Base-by-base conservation (phyloP, 2,329 filamentous ascomycete species). In the Penicillium sp. region DNA sequence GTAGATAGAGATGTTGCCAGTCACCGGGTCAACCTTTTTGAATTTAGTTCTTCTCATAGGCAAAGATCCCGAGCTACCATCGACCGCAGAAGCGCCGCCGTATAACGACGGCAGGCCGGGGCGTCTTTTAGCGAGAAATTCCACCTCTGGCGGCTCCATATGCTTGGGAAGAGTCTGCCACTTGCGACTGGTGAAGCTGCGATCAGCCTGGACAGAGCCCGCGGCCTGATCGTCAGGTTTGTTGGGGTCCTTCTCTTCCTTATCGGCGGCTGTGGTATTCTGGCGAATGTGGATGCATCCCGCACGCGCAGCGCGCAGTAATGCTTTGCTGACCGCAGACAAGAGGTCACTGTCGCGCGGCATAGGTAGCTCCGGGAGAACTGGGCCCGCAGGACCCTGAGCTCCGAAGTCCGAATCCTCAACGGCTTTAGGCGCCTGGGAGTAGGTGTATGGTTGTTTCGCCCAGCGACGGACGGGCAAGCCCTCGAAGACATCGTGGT, bases 381-480 rank as follows among this genome's bases (percentile, higher is more conserved):
- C 62, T 58, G 23, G 59, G 60, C 42, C 59, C 26, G 48, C 55
- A 9, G 61, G 57, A 7, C 60, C 58, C 38, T 62, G 53, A 10
- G 62, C 55, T 4, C 57, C 45, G 6, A 65, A 52, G 26, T 68
- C 61, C 2, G 62, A 75, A 23, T 77, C 81, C 58, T 90, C 85
- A 52, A 24, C 20, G 18, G 81, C 74, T 29, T 80, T 77, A 8
- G 78, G 73, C 10, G 80, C 80, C 42, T 87, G 84, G 55, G 81
- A 82, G 62, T 91, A 73, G 34, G 73, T 84, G 46, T 88, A 78
- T 69, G 74, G 75, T 48, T 86, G 82, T 54, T 86, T 82, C 46
- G 87, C 83, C 86, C 89, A 97, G 78, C 95, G 89, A 62, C 89
- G 85, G 47, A 96, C 86, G 13, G 91, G 91, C 9, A 96, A 78